These are phyloP conservation scores for Aspergillus neoniger DNA, from an alignment of 2,329 filamentous ascomycete genomes.

Conservation along the genomic window DNA sequence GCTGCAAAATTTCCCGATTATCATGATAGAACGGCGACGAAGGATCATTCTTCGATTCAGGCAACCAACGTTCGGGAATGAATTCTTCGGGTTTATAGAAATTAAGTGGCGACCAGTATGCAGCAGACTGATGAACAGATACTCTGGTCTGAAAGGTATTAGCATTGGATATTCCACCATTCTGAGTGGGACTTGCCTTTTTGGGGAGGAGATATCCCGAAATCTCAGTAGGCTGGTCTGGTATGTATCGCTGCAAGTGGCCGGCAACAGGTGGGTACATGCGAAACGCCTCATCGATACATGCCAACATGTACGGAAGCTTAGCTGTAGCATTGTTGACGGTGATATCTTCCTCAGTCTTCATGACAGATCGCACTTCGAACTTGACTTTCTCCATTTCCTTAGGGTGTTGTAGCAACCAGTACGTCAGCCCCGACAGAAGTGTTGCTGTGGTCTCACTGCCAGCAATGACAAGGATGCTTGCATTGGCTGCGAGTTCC, in stretches of 20 bases:
- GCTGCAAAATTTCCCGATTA: slow-evolving; percentile 48
- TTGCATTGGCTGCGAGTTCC: slow-evolving; percentile 40
- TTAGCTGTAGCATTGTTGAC: slow-evolving; percentile 23
- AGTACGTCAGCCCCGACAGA: slow-evolving; percentile 45
- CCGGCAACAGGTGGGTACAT: slow-evolving; percentile 37
- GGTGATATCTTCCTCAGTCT: slow-evolving; percentile 31
- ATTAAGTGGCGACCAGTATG: slow-evolving; percentile 46
- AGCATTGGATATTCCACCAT: neutral
- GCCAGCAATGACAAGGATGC: slow-evolving; percentile 43
- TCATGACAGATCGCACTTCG: slow-evolving; percentile 42
- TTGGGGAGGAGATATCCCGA: slow-evolving; percentile 11
- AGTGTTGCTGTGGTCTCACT: slow-evolving; percentile 49
- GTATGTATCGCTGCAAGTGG: slow-evolving; percentile 17
- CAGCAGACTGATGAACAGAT: slow-evolving; percentile 46
- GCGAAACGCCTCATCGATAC: slow-evolving; percentile 45
- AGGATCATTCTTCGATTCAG: slow-evolving; percentile 13
- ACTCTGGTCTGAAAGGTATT: slow-evolving; percentile 41
- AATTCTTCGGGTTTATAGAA: slow-evolving; percentile 50
- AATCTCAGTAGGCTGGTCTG: neutral
- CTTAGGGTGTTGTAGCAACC: slow-evolving; percentile 40
- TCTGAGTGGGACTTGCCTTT: neutral
- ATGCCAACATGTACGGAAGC: slow-evolving; percentile 44
- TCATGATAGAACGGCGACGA: slow-evolving; percentile 43
- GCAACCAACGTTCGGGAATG: slow-evolving; percentile 52
- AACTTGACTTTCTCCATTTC: slow-evolving; percentile 32